Conservation (phyloP, 257 asterid genomes). For the Anisodus tanguticus region DNA sequence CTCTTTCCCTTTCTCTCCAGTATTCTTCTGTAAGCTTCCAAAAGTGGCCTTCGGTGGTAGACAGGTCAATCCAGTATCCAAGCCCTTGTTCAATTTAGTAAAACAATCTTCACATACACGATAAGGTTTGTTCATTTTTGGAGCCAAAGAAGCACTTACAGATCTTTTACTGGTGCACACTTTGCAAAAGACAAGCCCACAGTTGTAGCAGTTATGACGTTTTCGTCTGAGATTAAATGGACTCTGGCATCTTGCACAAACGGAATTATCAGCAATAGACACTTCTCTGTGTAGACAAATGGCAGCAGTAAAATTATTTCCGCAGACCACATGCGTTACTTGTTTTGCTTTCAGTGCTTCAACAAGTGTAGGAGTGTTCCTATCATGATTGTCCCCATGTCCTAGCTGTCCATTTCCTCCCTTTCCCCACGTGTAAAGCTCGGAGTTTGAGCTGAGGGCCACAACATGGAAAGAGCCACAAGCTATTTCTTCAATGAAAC, state of each 20-base stretch:
- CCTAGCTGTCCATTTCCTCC: slow-evolving; percentile 75
- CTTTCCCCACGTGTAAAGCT: slow-evolving; percentile 79
- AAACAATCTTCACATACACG: slow-evolving; percentile 74
- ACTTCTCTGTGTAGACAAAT: slow-evolving; percentile 58
- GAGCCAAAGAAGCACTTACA: slow-evolving; percentile 70
- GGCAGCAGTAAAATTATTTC: slow-evolving; percentile 64
- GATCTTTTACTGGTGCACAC: slow-evolving; percentile 63
- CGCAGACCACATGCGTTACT: slow-evolving; percentile 62
- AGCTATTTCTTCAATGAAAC: slow-evolving; percentile 57
- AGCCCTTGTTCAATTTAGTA: slow-evolving; percentile 53
- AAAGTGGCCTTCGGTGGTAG: slow-evolving; percentile 55
- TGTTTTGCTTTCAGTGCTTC: slow-evolving; percentile 61
- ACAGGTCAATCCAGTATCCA: slow-evolving; percentile 40
- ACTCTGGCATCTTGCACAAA: slow-evolving; percentile 63
- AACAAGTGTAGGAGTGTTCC: slow-evolving; percentile 59
- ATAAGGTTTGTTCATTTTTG: slow-evolving; percentile 50
- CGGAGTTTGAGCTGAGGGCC: slow-evolving; percentile 59
- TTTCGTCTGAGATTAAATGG: slow-evolving; percentile 63
- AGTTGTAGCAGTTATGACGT: slow-evolving; percentile 73
- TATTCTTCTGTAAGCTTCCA: slow-evolving; percentile 27
- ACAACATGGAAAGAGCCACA: slow-evolving; percentile 79
- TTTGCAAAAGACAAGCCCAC: slow-evolving; percentile 73
- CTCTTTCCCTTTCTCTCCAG: slow-evolving; percentile 41
- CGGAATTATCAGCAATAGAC: slow-evolving; percentile 25
- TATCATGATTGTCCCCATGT: slow-evolving; percentile 62